A percentile compares a stretch with the other conserved stretches of the same genome.
These are phyloP conservation scores for Fusarium sterilihyphosum DNA, from an alignment of 2,329 filamentous ascomycete genomes.

Conservation along the genomic window DNA sequence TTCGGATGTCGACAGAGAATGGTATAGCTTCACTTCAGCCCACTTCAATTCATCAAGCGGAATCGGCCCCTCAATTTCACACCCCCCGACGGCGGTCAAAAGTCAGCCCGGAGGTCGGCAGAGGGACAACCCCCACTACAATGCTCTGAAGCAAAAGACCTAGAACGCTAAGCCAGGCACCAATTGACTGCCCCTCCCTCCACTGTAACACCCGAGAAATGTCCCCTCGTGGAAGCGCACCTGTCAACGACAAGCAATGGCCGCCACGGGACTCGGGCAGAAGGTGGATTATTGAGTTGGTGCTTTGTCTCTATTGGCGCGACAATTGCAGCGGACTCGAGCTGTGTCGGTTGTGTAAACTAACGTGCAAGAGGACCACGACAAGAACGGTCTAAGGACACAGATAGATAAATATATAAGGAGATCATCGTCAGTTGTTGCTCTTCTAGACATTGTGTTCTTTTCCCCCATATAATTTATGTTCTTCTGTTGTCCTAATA, in stretches of 20 bases:
- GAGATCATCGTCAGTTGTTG: not conserved
- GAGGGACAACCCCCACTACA: conserved; percentile 5
- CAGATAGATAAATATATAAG: conserved; percentile 13
- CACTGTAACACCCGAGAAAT: conserved; percentile 25
- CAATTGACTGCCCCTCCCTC: conserved; percentile 18
- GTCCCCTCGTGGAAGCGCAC: conserved; percentile 33
- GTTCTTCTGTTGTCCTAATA: conserved; percentile 1
- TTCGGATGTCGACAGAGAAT: not conserved
- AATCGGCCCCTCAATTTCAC: conserved; percentile 23
- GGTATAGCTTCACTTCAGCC: conserved; percentile 31
- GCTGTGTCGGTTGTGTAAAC: conserved; percentile 1
- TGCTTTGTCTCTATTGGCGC: conserved; percentile 36
- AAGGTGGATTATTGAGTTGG: conserved; percentile 2
- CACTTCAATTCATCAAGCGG: conserved; percentile 10
- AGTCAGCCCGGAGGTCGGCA: conserved; percentile 12
- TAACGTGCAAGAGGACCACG: conserved; percentile 10
- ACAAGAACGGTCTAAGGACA: not conserved
- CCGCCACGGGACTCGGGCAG: conserved; percentile 28
- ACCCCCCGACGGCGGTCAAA: conserved; percentile 1
- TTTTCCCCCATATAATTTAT: not conserved
- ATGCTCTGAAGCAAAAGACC: not conserved
- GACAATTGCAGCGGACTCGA: conserved; percentile 26
- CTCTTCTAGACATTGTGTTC: not conserved
- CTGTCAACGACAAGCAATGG: conserved; percentile 37
- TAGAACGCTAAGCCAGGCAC: conserved; percentile 19